Evolutionary conservation across 495 filamentous ascomycete genomes (phyloP), one percentile per base, ranked within the genome.

Genomic region (Penicillium turbatum): DNA sequence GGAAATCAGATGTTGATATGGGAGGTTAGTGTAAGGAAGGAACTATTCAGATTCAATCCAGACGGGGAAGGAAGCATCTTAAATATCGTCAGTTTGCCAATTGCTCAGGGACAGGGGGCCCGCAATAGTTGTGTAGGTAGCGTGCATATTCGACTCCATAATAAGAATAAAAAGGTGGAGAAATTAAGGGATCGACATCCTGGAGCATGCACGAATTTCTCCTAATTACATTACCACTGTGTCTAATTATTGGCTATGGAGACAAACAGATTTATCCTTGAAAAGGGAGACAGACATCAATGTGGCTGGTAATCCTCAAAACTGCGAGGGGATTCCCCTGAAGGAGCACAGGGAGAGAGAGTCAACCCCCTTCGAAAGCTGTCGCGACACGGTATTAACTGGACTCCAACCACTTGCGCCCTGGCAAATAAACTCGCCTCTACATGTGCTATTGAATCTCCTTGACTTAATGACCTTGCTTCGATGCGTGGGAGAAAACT

Each of bases 141-240:
- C 6, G 32, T 36, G 31, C 16, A 51, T 39, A 16, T 29, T 7
- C 6, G 15, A 6, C 37, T 21, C 37, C 47, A 21, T 36, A 36
- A 47, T 32, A 47, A 47, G 12, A 24, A 39, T 24, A 29, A 27
- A n/a, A 34, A 41, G 31, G 39, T 40, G 31, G 39, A 51, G 49
- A 35, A 43, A 43, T 30, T 24, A 43, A 51, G 38, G 13, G 49
- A 51, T 51, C 49, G 38, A 27, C 49, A 51, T 17, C 8, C 3
- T 26, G 27, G 13, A 16, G n/a, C 29, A 51, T 51, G 48, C 48
- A 51, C 37, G 32, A 30, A 24, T 2, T 51, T n/a, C 42, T 16
- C 40, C 48, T 42, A 16, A 41, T 51, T 29, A 24, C 7, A 16
- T 51, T 34, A 17, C 30, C 21, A 17, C n/a, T 8, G 15, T 24